These are phyloP conservation scores for Mycena chlorophos DNA, from an alignment of 768 basidiomycete species.

Conservation along the genomic window DNA sequence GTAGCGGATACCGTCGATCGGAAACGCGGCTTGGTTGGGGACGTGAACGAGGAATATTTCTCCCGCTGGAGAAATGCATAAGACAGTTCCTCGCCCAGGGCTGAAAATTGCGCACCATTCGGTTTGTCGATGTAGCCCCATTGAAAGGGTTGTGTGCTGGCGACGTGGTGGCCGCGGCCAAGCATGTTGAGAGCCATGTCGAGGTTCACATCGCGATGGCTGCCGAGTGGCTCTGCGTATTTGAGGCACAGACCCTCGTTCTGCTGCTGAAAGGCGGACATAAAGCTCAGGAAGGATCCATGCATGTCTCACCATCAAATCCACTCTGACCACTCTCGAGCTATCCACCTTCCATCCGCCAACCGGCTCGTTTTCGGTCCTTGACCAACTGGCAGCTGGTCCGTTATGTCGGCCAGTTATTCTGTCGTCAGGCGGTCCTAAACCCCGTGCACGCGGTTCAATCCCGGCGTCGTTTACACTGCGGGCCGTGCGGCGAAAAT, in stretches of 20 bases:
- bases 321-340: neutral
- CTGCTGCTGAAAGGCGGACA: slow-evolving; percentile 26
- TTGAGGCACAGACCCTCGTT: slow-evolving; percentile 67
- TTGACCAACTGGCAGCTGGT: too few relatives aligned
- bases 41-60: slow-evolving; percentile 68
- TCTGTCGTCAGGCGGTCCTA: too few relatives aligned
- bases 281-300: neutral
- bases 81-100: slow-evolving; percentile 1
- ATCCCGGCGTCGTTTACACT: too few relatives aligned
- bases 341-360: too few relatives aligned
- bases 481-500: too few relatives aligned
- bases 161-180: slow-evolving; percentile 54
- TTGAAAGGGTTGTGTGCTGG: slow-evolving; percentile 59
- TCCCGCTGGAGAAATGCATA: slow-evolving; percentile 54
- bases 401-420: too few relatives aligned
- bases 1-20: slow-evolving; percentile 75
- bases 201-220: slow-evolving; percentile 50
- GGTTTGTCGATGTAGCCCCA: slow-evolving; percentile 83
- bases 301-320: neutral
- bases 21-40: slow-evolving; percentile 58
- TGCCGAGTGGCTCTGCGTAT: slow-evolving; percentile 59
- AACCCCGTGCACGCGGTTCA: too few relatives aligned
- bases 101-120: slow-evolving; percentile 46
- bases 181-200: slow-evolving; percentile 57
- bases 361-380: too few relatives aligned